Conservation (phyloP, 192 early-diverging fungal species). For the Umbelopsis sp. region DNA sequence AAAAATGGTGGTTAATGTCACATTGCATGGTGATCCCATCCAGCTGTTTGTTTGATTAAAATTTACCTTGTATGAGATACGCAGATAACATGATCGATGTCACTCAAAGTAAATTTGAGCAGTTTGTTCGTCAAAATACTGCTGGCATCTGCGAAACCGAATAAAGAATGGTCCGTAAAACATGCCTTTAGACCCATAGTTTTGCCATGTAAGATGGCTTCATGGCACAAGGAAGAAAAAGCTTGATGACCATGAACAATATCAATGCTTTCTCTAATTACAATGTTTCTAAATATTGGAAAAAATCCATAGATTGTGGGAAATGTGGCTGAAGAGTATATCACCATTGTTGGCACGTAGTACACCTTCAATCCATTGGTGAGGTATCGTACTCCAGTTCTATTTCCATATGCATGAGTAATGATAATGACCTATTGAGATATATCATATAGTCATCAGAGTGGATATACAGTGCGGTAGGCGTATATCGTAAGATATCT, state of each 20-base stretch:
- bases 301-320: conserved; percentile 92
- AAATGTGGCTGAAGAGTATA: conserved; percentile 85
- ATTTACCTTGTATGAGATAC: conserved; percentile 93
- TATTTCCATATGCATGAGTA: conserved; percentile 85
- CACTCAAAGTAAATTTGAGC: conserved; percentile 95
- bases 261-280: conserved; percentile 87
- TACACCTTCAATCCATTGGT: conserved; percentile 95
- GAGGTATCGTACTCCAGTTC: conserved; percentile 87
- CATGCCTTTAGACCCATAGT: conserved; percentile 93
- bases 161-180: conserved; percentile 97
- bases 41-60: neutral
- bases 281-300: conserved; percentile 89
- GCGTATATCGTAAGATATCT: neutral
- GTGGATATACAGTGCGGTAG: neutral
- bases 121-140: conserved; percentile 96
- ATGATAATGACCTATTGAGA: conserved; percentile 77
- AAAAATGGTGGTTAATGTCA: neutral
- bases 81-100: conserved; percentile 96
- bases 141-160: conserved; percentile 94
- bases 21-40: neutral
- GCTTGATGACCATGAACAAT: conserved; percentile 98
- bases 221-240: conserved; percentile 93
- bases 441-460: conserved; percentile 3
- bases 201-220: conserved; percentile 92
- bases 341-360: conserved; percentile 84